Base-by-base conservation (phyloP, 345 rosid genomes). In the Limnanthes douglasii region DNA sequence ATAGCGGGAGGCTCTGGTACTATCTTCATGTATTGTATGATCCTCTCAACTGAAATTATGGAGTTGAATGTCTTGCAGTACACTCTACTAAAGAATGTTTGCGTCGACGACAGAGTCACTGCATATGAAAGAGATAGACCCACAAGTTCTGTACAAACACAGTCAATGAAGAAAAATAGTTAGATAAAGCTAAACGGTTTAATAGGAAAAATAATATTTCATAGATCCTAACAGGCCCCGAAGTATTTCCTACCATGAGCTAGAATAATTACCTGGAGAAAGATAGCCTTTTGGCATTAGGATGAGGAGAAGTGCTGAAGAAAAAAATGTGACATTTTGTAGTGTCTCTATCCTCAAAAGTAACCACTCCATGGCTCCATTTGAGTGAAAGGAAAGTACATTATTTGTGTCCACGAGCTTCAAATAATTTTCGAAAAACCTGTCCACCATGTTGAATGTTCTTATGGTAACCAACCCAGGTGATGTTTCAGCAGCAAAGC, bases 71-170 rank as follows among this genome's bases (percentile, higher is more conserved):
- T 50, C 30, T 64, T 39, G 64, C 82, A 72, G 33, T 65, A 65
- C 76, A 76, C 78, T 36, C 78, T 53, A 2, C 64, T 64, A 41
- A 56, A 6, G 37, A 78, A 65, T 21, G 72, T 63, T 28, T 75
- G 80, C 6, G 72, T 59, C 6, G 43, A 54, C 1, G 73, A 63
- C 52, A 83, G 33, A 0, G 86, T n/a, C 21, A 83, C 50, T 7
- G 92, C 92, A 21, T 83, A 78, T 1, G 95, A 83, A 13, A 83
- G 76, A 1, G 92, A 83, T 1, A 83, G 60, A 3, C 92, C 95
- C 11, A 78, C 79, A 13, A 77, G 64, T 12, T 64, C 88, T 77
- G 66, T 47, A 31, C n/a, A n/a, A n/a, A n/a, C n/a, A n/a, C n/a
- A n/a, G n/a, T n/a, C n/a, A n/a, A n/a, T n/a, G n/a, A n/a, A n/a